A percentile compares a stretch with the other conserved stretches of the same genome.
phyloP scores from a whole-genome alignment of 257 asterid species.

The Forsythia suspensa region DNA sequence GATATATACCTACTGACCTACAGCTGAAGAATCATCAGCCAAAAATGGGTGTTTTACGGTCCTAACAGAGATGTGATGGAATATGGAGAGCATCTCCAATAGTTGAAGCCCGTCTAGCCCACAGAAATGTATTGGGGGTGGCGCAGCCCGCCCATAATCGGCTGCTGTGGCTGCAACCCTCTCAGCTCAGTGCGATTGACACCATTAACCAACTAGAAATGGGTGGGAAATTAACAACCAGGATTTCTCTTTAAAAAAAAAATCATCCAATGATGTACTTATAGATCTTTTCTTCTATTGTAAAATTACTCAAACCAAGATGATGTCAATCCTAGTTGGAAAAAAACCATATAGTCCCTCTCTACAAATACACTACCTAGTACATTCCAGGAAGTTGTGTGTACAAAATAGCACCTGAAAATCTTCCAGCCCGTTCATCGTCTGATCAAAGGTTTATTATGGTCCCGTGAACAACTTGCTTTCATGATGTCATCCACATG shows the following conservation, averaged over 20 bases:
- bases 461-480: conserved; percentile 26
- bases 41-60: too few relatives aligned
- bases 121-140: too few relatives aligned
- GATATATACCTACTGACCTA: too few relatives aligned
- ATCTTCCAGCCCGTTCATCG: conserved; percentile 9
- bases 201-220: not conserved
- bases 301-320: not conserved
- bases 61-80: too few relatives aligned
- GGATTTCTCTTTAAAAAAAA: not conserved
- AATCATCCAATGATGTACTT: not conserved
- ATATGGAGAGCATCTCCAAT: too few relatives aligned
- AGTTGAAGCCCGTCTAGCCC: too few relatives aligned
- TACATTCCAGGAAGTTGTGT: conserved; percentile 25
- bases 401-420: conserved; percentile 23
- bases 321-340: not conserved
- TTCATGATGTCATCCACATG: conserved; percentile 18
- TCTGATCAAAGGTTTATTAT: conserved; percentile 15
- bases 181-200: too few relatives aligned
- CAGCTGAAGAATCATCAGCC: too few relatives aligned
- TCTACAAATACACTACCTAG: conserved; percentile 18
- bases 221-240: not conserved
- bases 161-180: not conserved
- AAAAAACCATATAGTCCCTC: not conserved
- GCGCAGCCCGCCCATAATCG: too few relatives aligned
- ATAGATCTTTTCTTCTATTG: not conserved